Evolutionary conservation across 805 yeast genomes (phyloP), one percentile per base, ranked within the genome.

Genomic region (Yarrowia deformans): DNA sequence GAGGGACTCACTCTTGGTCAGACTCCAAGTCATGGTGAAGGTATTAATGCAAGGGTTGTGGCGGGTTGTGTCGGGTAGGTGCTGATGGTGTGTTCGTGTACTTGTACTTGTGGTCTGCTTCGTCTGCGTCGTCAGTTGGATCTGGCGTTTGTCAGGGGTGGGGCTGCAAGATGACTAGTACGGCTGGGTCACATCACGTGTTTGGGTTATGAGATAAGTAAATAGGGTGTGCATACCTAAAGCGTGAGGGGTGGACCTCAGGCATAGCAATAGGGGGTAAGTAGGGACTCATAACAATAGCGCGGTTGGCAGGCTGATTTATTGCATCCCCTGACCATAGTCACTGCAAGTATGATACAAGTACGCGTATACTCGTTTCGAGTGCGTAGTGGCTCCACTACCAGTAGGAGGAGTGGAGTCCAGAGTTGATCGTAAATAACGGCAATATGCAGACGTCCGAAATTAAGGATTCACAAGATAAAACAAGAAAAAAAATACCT

Each of bases 1-100:
- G n/a, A 1, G 19, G 29, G 43, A 58, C 66, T 42, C 43, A 60
- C 52, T 60, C 43, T 60, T 60, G 52, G 66, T 60, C 43, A 60
- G 14, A 48, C 45, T 60, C 52, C 66, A 60, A 40, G 66, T 45
- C 66, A 60, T 60, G 66, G 12, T 39, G 23, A 43, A 23, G 29
- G 29, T 2, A 23, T 23, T 23, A 23, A 23, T 23, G 29, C 29
- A 23, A 23, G 29, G 29, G 29, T 23, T 23, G 29, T 23, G 29
- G 29, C 4, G 29, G 29, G 29, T 23, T 2, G 29, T 23, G 29
- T 2, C 29, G 29, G 29, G 29, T 23, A 2, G n/a, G 29, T 23
- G 29, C 3, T 4, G 29, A 23, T 23, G 29, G 29, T 23, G 18
- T 49, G 23, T n/a, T 14, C 4, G 19, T 54, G 45, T 35, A 37